Percentiles rank a stretch among this genome's conserved stretches.
Evolutionary conservation across 192 early-diverging fungal genomes (phyloP).

Genomic region (Mortierella claussenii): DNA sequence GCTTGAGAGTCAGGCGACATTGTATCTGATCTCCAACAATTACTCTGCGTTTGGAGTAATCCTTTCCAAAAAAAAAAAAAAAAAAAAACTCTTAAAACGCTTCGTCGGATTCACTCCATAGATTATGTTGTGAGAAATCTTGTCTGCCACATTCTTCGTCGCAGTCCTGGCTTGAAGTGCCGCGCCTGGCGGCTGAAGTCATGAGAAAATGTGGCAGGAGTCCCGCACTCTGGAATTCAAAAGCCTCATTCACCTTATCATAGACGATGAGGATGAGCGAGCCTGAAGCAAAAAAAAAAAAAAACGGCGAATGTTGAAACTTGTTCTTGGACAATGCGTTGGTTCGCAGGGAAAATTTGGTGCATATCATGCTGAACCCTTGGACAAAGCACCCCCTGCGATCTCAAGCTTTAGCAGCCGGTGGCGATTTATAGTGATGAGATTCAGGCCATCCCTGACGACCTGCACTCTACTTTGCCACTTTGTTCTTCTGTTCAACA

Average conservation of each 20-base stretch:
- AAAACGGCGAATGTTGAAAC: too few relatives aligned
- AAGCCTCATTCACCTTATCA: neutral
- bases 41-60: neutral
- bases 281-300: too few relatives aligned
- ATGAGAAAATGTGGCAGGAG: too few relatives aligned
- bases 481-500: neutral
- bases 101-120: neutral
- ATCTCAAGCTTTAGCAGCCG: too few relatives aligned
- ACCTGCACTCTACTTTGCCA: neutral
- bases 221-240: neutral
- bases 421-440: neutral
- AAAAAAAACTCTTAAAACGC: neutral
- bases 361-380: too few relatives aligned
- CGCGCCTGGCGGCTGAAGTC: neutral
- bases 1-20: too few relatives aligned
- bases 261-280: neutral
- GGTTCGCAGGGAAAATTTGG: too few relatives aligned
- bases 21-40: neutral
- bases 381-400: too few relatives aligned
- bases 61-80: neutral
- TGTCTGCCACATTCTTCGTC: neutral
- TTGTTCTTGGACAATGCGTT: too few relatives aligned
- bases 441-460: neutral
- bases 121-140: neutral
- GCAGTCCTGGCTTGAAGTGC: neutral